Conservation (phyloP, 257 asterid species). For the Fraxinus cuspidata region DNA sequence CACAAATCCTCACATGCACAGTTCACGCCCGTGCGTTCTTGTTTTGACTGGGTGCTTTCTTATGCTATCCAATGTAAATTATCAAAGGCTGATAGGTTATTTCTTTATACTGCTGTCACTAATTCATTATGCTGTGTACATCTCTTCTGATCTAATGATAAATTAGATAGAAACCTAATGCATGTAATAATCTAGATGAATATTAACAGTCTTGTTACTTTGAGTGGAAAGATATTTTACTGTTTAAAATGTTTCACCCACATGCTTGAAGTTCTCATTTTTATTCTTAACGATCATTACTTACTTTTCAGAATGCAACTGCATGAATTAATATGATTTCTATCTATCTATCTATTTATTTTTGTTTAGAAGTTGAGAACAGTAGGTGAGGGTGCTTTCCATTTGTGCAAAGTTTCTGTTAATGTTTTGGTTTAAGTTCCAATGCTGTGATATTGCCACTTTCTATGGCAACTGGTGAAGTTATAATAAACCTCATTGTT, state of each 20-base stretch:
- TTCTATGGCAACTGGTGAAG: not conserved
- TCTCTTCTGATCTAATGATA: not conserved
- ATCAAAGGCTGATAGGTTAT: not conserved
- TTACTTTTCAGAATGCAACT: not conserved
- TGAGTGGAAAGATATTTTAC: not conserved
- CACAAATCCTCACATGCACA: not conserved
- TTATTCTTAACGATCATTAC: not conserved
- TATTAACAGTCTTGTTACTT: not conserved
- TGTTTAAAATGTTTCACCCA: not conserved
- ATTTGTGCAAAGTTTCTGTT: conserved; percentile 1
- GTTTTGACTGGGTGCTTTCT: not conserved
- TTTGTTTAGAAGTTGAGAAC: not conserved
- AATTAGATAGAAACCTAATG: not conserved
- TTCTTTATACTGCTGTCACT: not conserved
- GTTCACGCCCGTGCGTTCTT: not conserved
- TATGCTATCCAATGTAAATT: not conserved
- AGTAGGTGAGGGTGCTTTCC: not conserved
- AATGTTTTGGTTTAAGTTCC: not conserved
- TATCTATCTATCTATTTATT: not conserved
- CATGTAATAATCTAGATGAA: not conserved
- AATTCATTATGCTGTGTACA: not conserved
- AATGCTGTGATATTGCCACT: not conserved
- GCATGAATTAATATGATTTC: not conserved
- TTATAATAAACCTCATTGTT: not conserved
- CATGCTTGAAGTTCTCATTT: not conserved